These are phyloP conservation scores for Epichloe festucae DNA, from an alignment of 2,329 filamentous ascomycete species.

Conservation along the genomic window DNA sequence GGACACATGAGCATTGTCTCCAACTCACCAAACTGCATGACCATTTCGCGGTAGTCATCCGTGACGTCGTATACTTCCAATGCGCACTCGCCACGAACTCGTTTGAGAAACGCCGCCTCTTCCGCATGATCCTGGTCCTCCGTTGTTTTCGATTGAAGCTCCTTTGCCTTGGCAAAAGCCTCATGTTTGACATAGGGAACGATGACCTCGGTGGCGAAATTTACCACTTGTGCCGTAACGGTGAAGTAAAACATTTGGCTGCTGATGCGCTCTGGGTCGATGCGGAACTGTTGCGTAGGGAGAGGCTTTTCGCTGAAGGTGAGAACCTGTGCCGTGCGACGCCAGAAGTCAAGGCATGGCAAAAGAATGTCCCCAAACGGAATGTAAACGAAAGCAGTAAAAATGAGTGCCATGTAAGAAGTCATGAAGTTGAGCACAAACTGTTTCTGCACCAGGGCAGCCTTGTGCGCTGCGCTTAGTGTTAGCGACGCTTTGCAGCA, in stretches of 20 bases:
- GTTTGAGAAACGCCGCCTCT: constrained; percentile 66
- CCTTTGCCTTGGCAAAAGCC: constrained; percentile 64
- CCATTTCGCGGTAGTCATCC: constrained; percentile 84
- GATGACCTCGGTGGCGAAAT: constrained; percentile 70
- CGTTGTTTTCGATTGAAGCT: constrained; percentile 50
- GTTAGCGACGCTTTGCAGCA: constrained; percentile 5
- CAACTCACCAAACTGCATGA: constrained; percentile 56
- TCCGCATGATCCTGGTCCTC: constrained; percentile 55
- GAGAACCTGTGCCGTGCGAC: constrained; percentile 58
- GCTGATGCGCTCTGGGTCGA: constrained; percentile 71
- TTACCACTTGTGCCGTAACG: constrained; percentile 84
- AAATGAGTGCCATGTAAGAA: constrained; percentile 80
- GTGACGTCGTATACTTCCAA: constrained; percentile 82
- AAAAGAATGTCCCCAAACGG: constrained; percentile 77
- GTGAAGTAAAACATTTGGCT: constrained; percentile 95
- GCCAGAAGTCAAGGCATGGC: constrained; percentile 76
- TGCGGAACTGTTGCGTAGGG: constrained; percentile 53
- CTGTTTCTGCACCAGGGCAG: constrained; percentile 79
- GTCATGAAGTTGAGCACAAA: constrained; percentile 96
- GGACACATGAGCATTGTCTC: neutral
- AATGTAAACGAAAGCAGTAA: constrained; percentile 89
- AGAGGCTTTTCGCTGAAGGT: constrained; percentile 63
- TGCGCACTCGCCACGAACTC: constrained; percentile 72
- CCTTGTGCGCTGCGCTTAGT: constrained; percentile 49
- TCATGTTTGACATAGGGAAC: constrained; percentile 76